phyloP scores from a whole-genome alignment of 139 green algal genomes.

The Chlorella sp. region DNA sequence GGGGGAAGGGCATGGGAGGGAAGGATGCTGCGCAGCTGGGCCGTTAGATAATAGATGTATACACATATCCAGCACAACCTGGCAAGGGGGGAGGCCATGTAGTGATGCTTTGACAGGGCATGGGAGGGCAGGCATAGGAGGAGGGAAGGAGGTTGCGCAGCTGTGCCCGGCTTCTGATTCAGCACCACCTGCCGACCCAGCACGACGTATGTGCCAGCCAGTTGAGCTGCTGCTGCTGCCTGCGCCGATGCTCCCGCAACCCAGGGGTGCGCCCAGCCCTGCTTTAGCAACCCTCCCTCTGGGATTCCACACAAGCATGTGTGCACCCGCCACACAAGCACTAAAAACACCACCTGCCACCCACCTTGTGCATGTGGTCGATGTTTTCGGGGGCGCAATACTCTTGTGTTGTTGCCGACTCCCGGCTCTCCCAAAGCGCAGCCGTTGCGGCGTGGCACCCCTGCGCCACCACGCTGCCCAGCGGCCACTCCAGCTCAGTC shows the following conservation, averaged over 20 bases:
- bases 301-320: background rate
- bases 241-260: background rate
- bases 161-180: slow-evolving; percentile 82
- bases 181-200: too few relatives aligned
- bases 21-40: too few relatives aligned
- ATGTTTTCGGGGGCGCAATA: slow-evolving; percentile 82
- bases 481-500: slow-evolving; percentile 80
- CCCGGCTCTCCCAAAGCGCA: slow-evolving; percentile 77
- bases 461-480: slow-evolving; percentile 95
- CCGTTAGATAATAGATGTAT: too few relatives aligned
- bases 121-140: too few relatives aligned
- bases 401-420: slow-evolving; percentile 54
- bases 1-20: too few relatives aligned
- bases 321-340: background rate
- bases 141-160: too few relatives aligned
- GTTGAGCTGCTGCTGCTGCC: background rate
- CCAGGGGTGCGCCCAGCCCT: background rate
- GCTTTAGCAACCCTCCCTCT: background rate
- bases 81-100: too few relatives aligned
- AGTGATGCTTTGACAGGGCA: too few relatives aligned
- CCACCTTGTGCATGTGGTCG: slow-evolving; percentile 95
- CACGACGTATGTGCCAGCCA: too few relatives aligned
- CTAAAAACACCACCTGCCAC: background rate
- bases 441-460: slow-evolving; percentile 90
- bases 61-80: too few relatives aligned